Conservation (phyloP, 2,329 filamentous ascomycete species). For the Trichocomaceae sp. region DNA sequence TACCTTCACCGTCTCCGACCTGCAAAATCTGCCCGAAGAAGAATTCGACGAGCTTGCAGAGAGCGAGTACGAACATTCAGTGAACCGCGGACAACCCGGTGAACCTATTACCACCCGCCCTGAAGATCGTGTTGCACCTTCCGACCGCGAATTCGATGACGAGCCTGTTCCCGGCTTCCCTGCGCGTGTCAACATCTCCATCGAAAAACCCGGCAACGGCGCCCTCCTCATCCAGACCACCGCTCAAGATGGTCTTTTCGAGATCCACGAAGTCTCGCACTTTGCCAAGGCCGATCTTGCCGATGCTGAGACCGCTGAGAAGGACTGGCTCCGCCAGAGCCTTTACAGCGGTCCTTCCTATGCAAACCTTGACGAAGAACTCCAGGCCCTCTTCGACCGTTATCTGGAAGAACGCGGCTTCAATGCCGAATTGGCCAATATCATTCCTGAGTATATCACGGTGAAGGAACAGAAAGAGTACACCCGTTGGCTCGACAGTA, state of each 20-base stretch:
- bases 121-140: conserved; percentile 51
- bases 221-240: conserved; percentile 80
- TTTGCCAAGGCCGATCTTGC: conserved; percentile 73
- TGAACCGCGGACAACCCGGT: conserved; percentile 49
- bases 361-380: conserved; percentile 88
- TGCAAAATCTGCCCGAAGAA: conserved; percentile 59
- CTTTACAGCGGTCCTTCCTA: conserved; percentile 90
- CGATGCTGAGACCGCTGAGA: conserved; percentile 66
- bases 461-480: conserved; percentile 99
- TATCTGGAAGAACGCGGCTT: conserved; percentile 94
- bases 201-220: conserved; percentile 81
- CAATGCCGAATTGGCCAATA: conserved; percentile 76
- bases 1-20: conserved; percentile 76
- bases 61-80: conserved; percentile 50
- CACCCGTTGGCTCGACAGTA: conserved; percentile 73
- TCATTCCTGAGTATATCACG: conserved; percentile 94
- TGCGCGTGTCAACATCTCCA: conserved; percentile 73
- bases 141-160: conserved; percentile 53
- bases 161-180: conserved; percentile 60
- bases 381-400: conserved; percentile 84
- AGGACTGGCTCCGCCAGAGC: conserved; percentile 66
- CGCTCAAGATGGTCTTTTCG: conserved; percentile 76
- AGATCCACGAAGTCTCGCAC: conserved; percentile 87
- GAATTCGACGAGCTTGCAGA: conserved; percentile 55
- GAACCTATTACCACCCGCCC: conserved; percentile 46